Percentiles rank a stretch among this genome's conserved stretches.
Conservation (phyloP, 1,284 basidiomycete genomes). For the Rhodotorula glutinis region DNA sequence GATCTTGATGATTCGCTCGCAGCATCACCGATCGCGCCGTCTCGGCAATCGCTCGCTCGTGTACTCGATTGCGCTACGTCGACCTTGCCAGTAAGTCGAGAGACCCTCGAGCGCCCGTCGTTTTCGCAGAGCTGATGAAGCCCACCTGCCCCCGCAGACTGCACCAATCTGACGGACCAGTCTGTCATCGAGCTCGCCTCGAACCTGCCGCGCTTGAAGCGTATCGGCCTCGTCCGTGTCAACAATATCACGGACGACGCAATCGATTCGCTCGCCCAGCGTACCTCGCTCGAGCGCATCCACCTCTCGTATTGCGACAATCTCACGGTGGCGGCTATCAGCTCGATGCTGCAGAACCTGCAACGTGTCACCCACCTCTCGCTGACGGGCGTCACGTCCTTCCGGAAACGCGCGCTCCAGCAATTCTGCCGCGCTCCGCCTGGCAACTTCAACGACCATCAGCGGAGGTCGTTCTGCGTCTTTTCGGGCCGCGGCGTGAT, state of each 20-base stretch:
- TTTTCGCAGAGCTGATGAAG: background rate
- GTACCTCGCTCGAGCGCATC: slow-evolving; percentile 79
- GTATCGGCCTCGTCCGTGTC: slow-evolving; percentile 91
- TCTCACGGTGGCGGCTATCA: slow-evolving; percentile 84
- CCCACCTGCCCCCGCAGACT: slow-evolving; percentile 58
- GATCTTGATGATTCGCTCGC: slow-evolving; percentile 31
- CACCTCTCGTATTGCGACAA: slow-evolving; percentile 98
- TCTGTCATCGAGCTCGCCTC: slow-evolving; percentile 86
- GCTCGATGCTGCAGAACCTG: slow-evolving; percentile 82
- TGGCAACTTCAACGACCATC: slow-evolving; percentile 82
- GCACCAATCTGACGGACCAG: slow-evolving; percentile 82
- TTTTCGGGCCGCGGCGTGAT: slow-evolving; percentile 89
- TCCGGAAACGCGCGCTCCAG: slow-evolving; percentile 80
- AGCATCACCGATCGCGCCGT: slow-evolving; percentile 89
- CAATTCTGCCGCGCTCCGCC: slow-evolving; percentile 86
- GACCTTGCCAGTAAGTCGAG: slow-evolving; percentile 80
- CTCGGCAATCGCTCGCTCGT: slow-evolving; percentile 74
- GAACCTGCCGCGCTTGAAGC: slow-evolving; percentile 78
- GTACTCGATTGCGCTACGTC: slow-evolving; percentile 91
- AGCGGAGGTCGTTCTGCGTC: slow-evolving; percentile 92
- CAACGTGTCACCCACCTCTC: slow-evolving; percentile 89
- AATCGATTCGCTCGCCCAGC: slow-evolving; percentile 73
- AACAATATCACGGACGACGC: slow-evolving; percentile 89
- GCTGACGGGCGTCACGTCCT: slow-evolving; percentile 91
- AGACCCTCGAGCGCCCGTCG: background rate